Evolutionary conservation across 2,329 filamentous ascomycete genomes (phyloP), one percentile per base, ranked within the genome.

Genomic region (Arthrobotrys megalospora): DNA sequence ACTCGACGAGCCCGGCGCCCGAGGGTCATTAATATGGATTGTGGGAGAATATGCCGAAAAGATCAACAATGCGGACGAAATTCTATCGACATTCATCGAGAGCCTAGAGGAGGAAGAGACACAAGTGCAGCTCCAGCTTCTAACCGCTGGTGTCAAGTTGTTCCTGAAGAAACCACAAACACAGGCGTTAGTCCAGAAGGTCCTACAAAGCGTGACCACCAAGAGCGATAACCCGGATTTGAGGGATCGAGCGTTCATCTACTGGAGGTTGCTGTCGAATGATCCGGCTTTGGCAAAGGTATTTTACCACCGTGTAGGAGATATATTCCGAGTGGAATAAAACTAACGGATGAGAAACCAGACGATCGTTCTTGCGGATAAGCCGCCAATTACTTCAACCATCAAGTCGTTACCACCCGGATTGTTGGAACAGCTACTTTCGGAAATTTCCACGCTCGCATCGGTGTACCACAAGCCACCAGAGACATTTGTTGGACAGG

Each of bases 31-130:
- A 76, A 98, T 99, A 82, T 99, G 96, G 96, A 98, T 99, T 81
- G 95, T 99, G 5, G 96, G 96, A 81, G 96, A 99, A 84, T 99
- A 99, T 83, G 96, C 96, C 0, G 96, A 99, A 86, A 99, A 99
- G 88, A 99, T 99, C 83, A 97, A 90, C 86, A 98, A 99, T 82
- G 96, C 96, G n/a, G 94, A 94, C 80, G 93, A 98, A 81, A 98
- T 99, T 80, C 85, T 99, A 76, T 88, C 90, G 65, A 91, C 92
- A 16, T 99, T 99, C 83, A 95, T 97, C 11, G 96, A 98, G 70
- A 91, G 91, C 0, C 98, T 99, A 84, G 92, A 92, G 84, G 96
- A 98, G 84, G 96, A 99, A 84, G 98, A 97, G 83, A 96, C 94
- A 65, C 95, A 96, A 87, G 97, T 94, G n/a, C 96, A 99, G 87